Conservation (phyloP, 1,139 yeast species). For the Kodamaea alishanica region DNA sequence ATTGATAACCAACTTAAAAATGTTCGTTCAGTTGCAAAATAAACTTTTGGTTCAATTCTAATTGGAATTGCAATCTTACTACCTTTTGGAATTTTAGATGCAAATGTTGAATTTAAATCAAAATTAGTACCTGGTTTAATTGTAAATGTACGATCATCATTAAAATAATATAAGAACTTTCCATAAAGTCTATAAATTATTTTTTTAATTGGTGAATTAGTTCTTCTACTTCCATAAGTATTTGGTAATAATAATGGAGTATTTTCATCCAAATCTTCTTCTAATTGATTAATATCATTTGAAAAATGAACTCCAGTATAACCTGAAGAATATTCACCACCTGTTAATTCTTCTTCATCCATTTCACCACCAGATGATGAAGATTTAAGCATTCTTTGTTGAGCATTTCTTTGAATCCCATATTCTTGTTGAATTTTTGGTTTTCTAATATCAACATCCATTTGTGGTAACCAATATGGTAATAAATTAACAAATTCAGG, state of each 20-base stretch:
- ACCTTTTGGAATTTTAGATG: slow-evolving; percentile 66
- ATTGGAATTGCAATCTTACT: slow-evolving; percentile 73
- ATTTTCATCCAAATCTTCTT: slow-evolving; percentile 45
- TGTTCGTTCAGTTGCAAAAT: slow-evolving; percentile 81
- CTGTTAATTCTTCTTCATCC: slow-evolving; percentile 44
- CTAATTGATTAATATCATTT: slow-evolving; percentile 46
- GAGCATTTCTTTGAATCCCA: slow-evolving; percentile 48
- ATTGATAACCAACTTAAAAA: slow-evolving; percentile 75
- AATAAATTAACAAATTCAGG: slow-evolving; percentile 79
- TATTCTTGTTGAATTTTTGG: slow-evolving; percentile 66
- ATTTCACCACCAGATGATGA: slow-evolving; percentile 49
- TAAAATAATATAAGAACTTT: slow-evolving; percentile 44
- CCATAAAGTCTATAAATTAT: slow-evolving; percentile 35
- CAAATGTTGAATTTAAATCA: slow-evolving; percentile 51
- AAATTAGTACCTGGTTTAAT: slow-evolving; percentile 81
- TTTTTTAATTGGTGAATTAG: slow-evolving; percentile 30
- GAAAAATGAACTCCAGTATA: slow-evolving; percentile 46
- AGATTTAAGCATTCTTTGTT: slow-evolving; percentile 23
- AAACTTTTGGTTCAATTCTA: slow-evolving; percentile 80
- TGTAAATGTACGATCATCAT: slow-evolving; percentile 66
- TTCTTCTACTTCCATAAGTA: slow-evolving; percentile 25
- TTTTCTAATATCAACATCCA: slow-evolving; percentile 92
- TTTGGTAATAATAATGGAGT: slow-evolving; percentile 42
- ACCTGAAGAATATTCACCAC: slow-evolving; percentile 26
- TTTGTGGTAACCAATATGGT: slow-evolving; percentile 98